Evolutionary conservation across 768 basidiomycete species (phyloP).

Genomic region (Pisolithus tinctorius): DNA sequence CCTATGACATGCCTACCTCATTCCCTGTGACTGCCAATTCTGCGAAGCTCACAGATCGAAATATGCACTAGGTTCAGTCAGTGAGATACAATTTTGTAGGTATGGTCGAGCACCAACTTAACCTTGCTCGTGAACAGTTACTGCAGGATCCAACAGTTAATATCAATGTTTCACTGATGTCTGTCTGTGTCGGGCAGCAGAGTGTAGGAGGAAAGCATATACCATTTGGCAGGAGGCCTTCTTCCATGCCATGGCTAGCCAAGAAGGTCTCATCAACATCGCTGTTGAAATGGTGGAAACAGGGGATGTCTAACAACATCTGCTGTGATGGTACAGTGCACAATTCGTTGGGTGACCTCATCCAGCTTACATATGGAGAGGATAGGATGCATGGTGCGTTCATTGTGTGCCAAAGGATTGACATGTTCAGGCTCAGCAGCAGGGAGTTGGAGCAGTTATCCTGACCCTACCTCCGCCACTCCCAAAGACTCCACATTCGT

Average conservation of each 20-base stretch:
- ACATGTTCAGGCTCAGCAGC: constrained; percentile 78
- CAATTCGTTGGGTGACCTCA: constrained; percentile 92
- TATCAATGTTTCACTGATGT: no score
- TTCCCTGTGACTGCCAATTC: no score
- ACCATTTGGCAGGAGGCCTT: no score
- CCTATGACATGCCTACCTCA: no score
- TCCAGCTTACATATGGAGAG: constrained; percentile 96
- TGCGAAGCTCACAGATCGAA: no score
- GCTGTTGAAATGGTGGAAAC: constrained; percentile 99
- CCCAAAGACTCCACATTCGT: constrained; percentile 76
- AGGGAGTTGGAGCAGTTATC: constrained; percentile 81
- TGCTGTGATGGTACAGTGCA: constrained; percentile 97
- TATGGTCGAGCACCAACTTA: no score
- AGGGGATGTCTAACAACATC: constrained; percentile 97
- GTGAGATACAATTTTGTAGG: no score
- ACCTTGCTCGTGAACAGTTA: no score
- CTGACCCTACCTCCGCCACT: constrained; percentile 81
- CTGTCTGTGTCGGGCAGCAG: no score
- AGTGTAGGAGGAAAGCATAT: no score
- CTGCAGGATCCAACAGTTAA: no score
- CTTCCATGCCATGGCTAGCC: constrained; percentile 57
- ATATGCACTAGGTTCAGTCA: no score
- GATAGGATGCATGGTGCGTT: constrained; percentile 98
- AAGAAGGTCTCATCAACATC: constrained; percentile 98
- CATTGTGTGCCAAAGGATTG: constrained; percentile 92